Evolutionary conservation across 1,139 yeast genomes (phyloP), one percentile per base, ranked within the genome.

Genomic region (Scheffersomyces quercinus): DNA sequence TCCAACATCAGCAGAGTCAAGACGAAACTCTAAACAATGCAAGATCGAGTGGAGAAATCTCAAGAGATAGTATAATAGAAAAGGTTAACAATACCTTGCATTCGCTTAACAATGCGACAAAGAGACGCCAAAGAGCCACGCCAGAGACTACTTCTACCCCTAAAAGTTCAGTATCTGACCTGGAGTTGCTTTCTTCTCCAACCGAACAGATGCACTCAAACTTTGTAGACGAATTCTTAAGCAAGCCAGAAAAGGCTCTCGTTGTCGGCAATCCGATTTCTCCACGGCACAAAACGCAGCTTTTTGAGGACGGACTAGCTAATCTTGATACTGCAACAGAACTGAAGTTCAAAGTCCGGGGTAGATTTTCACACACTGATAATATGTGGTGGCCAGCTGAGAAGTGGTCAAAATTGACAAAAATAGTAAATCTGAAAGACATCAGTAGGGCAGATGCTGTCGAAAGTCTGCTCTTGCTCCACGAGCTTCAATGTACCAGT

Each of bases 21-120:
- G 26, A 20, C 26, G 26, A 20, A 20, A 20, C 26, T 20, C 8
- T 3, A 20, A 20, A 20, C 26, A 20, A 20, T 20, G 7, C 26
- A 20, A 20, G 8, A 8, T 20, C 7, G 8, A 30, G 16, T 33
- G 45, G 42, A 4, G 49, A 46, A 14, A 36, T 49, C 4, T 52
- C 55, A 9, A 39, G 57, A 16, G 54, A 52, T 4, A 45, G 41
- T 29, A 41, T 53, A 13, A 41, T 53, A n/a, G 56, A 53, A 28
- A 40, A 46, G 28, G 55, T 53, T 6, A 53, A 53, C 39, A 53
- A 46, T 38, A 53, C 57, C 3, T 42, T 53, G 15, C 55, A 53
- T 24, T 51, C 57, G 1, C 50, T 52, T 10, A 44, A 42, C 13
- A 43, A 41, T 16, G n/a, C 35, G 11, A 8, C 20, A 14, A 31